Conservation (phyloP, 768 basidiomycete genomes). For the Tylopilus subfusipes region DNA sequence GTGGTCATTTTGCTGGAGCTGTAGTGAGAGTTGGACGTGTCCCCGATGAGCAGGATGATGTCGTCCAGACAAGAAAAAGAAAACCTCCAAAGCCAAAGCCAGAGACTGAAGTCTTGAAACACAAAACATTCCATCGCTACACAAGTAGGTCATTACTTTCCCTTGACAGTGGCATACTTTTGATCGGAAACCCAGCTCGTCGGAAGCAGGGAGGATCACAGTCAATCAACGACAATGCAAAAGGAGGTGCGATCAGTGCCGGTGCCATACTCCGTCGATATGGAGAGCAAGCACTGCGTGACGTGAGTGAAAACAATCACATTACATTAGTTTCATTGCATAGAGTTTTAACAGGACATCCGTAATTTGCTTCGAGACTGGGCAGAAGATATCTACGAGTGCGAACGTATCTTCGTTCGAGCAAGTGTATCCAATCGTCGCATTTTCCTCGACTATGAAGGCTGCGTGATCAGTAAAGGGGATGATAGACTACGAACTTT, state of each 20-base stretch:
- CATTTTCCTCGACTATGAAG: conserved; percentile 90
- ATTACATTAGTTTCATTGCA: background rate
- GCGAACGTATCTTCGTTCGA: conserved; percentile 89
- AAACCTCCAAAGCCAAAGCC: conserved; percentile 65
- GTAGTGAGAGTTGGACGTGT: conserved; percentile 67
- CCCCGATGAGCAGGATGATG: conserved; percentile 39
- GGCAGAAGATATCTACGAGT: conserved; percentile 80
- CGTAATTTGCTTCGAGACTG: conserved; percentile 78
- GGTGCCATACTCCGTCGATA: conserved; percentile 92
- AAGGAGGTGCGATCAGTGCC: conserved; percentile 89
- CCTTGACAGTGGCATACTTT: background rate
- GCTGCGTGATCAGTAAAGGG: conserved; percentile 68
- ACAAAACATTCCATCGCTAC: conserved; percentile 98
- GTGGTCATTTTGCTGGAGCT: conserved; percentile 97
- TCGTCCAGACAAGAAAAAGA: conserved; percentile 44
- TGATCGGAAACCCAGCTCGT: conserved; percentile 60
- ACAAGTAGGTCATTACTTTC: conserved; percentile 64
- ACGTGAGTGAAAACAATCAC: conserved; percentile 48
- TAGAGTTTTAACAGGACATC: conserved; percentile 62
- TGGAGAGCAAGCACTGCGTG: conserved; percentile 88
- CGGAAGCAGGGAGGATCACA: conserved; percentile 97
- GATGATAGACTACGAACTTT: conserved; percentile 85
- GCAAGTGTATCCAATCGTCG: conserved; percentile 83
- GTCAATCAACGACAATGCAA: conserved; percentile 86
- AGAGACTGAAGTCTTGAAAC: conserved; percentile 76